These are phyloP conservation scores for Dentipellis fragilis DNA, from an alignment of 768 basidiomycete genomes.

Conservation along the genomic window DNA sequence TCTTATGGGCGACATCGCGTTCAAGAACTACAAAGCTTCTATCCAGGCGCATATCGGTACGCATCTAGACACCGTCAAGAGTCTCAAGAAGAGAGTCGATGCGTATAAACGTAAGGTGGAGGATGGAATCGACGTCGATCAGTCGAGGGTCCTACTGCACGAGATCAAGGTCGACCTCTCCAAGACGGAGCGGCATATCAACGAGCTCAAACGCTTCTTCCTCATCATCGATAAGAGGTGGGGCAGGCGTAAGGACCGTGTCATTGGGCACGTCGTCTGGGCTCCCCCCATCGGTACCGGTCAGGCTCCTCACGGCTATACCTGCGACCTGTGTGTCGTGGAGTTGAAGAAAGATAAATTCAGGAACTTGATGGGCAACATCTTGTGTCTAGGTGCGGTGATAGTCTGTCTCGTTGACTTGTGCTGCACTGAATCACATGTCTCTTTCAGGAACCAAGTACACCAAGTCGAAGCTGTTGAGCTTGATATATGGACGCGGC, in stretches of 20 bases:
- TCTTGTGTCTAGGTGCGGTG: constrained; percentile 17
- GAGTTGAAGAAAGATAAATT: constrained; percentile 20
- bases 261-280: constrained; percentile 20
- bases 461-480: constrained; percentile 5
- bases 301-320: constrained; percentile 15
- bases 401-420: neutral
- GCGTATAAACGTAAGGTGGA: constrained; percentile 7
- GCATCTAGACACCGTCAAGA: constrained; percentile 9
- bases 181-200: constrained; percentile 14
- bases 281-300: constrained; percentile 16
- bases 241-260: constrained; percentile 16
- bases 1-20: constrained; percentile 18
- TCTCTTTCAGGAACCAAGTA: constrained; percentile 12
- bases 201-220: constrained; percentile 17
- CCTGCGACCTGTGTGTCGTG: constrained; percentile 17
- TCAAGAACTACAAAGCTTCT: constrained; percentile 16
- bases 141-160: constrained; percentile 10
- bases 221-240: constrained; percentile 15
- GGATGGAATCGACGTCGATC: constrained; percentile 11
- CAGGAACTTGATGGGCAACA: constrained; percentile 16
- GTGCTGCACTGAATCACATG: too few relatives aligned
- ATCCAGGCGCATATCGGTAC: constrained; percentile 19
- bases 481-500: constrained; percentile 12
- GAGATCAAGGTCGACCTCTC: constrained; percentile 11
- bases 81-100: constrained; percentile 12